Evolutionary conservation across 2,329 filamentous ascomycete genomes (phyloP), one percentile per base, ranked within the genome.

Genomic region (Mycogone perniciosa): DNA sequence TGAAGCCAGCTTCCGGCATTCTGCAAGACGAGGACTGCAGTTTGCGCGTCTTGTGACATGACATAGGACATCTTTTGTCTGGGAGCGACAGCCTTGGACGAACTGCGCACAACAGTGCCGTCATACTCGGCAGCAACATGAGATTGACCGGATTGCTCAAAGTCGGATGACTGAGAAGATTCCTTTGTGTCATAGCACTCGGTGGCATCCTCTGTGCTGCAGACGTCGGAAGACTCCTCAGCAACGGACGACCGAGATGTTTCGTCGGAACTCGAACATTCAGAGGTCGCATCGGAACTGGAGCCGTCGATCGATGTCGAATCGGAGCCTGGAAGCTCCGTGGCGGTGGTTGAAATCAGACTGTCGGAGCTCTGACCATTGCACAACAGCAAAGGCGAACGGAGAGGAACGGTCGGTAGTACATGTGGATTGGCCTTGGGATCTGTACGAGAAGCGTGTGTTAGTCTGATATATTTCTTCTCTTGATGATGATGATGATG

Each of bases 391-490:
- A 53, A 29, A 10, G 43, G 45, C 31, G 31, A 44, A 10, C 49
- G 51, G 8, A 53, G 42, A 29, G 51, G 51, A 26, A 30, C 39
- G 7, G 42, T 5, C 31, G 51, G 41, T 31, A 53, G 42, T 30
- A 46, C 27, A 44, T 53, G 30, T 33, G 51, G 51, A 30, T 53
- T 42, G 43, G 38, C 44, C 29, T 41, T 38, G 9, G 46, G 51
- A 34, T 53, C 51, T 53, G 48, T 46, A 31, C 34, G 30, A 43
- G 41, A 35, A 37, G 46, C 43, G 2, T 11, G 11, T 35, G 33
- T 35, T 11, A 35, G 33, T 35, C 11, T 11, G 11, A 2, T 11
- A 7, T 11, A 11, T 35, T 8, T 35, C 33, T 8, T 4, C 33
- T 7, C 11, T 8, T 35, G 7, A 35, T 35, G 33, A 35, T 31